Conservation (phyloP, 164 flowering plant species). For the Magnolia officinalis region DNA sequence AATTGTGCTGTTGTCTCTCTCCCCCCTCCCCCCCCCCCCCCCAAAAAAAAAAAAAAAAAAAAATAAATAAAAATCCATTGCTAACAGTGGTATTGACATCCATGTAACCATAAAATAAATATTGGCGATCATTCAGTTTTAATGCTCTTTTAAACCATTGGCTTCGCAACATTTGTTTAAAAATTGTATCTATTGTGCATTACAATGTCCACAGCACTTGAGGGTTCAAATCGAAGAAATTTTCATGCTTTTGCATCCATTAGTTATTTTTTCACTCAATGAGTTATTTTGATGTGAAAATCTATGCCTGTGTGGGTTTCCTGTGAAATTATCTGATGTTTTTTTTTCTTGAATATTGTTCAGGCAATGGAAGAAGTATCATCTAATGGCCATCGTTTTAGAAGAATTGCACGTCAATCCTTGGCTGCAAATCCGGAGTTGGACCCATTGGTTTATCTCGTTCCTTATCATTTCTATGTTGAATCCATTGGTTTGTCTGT, state of each 20-base stretch:
- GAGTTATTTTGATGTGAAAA: neutral
- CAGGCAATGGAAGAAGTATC: conserved; percentile 52
- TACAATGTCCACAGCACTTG: neutral
- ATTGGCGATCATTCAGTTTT: too few relatives aligned
- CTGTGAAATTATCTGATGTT: neutral
- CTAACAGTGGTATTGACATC: too few relatives aligned
- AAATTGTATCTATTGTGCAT: neutral
- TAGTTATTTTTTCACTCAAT: neutral
- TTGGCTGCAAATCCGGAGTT: conserved; percentile 45
- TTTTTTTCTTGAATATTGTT: neutral
- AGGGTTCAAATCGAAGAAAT: neutral
- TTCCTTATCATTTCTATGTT: conserved; percentile 5
- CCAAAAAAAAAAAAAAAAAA: too few relatives aligned
- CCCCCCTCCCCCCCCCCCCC: too few relatives aligned
- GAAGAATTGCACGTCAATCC: conserved; percentile 57
- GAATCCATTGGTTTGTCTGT: conserved; percentile 61
- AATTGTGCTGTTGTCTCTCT: too few relatives aligned
- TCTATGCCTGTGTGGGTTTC: neutral
- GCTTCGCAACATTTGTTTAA: neutral
- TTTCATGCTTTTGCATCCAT: neutral
- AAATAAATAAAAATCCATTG: too few relatives aligned
- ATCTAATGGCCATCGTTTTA: conserved; percentile 54
- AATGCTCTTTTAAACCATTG: too few relatives aligned
- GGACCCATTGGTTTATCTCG: conserved; percentile 63
- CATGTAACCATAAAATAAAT: too few relatives aligned